phyloP scores from a whole-genome alignment of 2,329 filamentous ascomycete genomes.

The Colletotrichum endophyticum region DNA sequence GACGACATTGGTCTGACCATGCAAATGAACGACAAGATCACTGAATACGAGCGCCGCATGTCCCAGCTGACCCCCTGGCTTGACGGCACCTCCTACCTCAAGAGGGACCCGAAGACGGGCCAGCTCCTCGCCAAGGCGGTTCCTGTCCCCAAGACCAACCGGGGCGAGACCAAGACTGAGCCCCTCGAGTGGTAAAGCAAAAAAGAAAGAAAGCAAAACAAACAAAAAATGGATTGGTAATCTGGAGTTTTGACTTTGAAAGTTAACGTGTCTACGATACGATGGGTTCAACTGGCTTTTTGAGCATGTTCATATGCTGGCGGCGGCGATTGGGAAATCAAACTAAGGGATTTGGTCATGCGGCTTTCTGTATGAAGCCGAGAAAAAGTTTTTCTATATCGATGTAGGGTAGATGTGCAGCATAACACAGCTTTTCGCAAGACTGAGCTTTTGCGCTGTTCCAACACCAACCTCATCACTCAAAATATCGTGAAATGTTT shows the following conservation, averaged over 20 bases:
- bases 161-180: slow-evolving; percentile 82
- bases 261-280: slow-evolving; percentile 17
- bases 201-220: neutral
- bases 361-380: neutral
- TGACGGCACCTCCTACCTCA: slow-evolving; percentile 84
- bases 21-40: slow-evolving; percentile 89
- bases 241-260: slow-evolving; percentile 12
- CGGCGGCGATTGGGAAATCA: slow-evolving; percentile 2
- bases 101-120: slow-evolving; percentile 58
- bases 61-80: slow-evolving; percentile 86
- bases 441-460: neutral
- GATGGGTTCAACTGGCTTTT: slow-evolving; percentile 3
- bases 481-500: neutral
- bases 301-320: neutral
- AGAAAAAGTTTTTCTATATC: neutral
- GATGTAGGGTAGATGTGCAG: neutral
- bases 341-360: neutral
- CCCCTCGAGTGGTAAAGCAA: slow-evolving; percentile 81
- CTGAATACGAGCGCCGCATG: slow-evolving; percentile 79
- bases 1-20: slow-evolving; percentile 96
- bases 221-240: neutral
- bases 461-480: neutral
- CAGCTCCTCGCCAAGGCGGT: slow-evolving; percentile 63
- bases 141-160: slow-evolving; percentile 86
- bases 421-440: neutral